phyloP scores from a whole-genome alignment of 2,329 filamentous ascomycete genomes.

The Periconia digitata region DNA sequence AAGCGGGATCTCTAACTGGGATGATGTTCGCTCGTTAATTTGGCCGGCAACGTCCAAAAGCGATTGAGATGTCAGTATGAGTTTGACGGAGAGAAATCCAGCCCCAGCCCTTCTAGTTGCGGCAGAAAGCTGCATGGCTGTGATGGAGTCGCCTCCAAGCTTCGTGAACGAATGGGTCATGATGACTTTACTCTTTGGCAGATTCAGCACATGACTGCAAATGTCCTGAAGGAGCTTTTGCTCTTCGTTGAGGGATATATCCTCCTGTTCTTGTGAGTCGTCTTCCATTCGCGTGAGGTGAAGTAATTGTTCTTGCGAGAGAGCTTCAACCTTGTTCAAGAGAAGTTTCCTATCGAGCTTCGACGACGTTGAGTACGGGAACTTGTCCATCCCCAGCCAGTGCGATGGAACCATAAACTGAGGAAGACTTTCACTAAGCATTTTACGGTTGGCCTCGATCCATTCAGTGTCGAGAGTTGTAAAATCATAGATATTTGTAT shows the following conservation, averaged over 20 bases:
- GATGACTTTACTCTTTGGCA: constrained; percentile 21
- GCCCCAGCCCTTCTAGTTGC: too few species aligned
- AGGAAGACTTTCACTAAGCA: background rate
- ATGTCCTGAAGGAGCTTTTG: constrained; percentile 28
- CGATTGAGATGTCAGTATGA: too few species aligned
- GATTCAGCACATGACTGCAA: constrained; percentile 19
- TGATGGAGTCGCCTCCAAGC: constrained; percentile 28
- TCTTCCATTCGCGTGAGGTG: too few species aligned
- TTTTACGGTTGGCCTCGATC: too few species aligned
- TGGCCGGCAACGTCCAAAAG: too few species aligned
- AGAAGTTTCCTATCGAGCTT: constrained; percentile 11
- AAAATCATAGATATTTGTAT: too few species aligned
- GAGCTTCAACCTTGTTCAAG: background rate
- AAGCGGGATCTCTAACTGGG: too few species aligned
- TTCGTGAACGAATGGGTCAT: constrained; percentile 16
- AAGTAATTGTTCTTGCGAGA: background rate
- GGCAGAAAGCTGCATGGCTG: constrained; percentile 20
- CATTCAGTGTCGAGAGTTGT: too few species aligned
- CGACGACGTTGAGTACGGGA: constrained; percentile 17
- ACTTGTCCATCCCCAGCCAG: constrained; percentile 12
- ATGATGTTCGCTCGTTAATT: too few species aligned
- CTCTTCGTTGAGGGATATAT: constrained; percentile 7
- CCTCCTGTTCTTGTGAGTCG: background rate
- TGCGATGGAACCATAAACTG: constrained; percentile 3
- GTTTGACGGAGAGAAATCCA: too few species aligned